phyloP scores from a whole-genome alignment of 2,329 filamentous ascomycete genomes.

The Xylaria digitata region DNA sequence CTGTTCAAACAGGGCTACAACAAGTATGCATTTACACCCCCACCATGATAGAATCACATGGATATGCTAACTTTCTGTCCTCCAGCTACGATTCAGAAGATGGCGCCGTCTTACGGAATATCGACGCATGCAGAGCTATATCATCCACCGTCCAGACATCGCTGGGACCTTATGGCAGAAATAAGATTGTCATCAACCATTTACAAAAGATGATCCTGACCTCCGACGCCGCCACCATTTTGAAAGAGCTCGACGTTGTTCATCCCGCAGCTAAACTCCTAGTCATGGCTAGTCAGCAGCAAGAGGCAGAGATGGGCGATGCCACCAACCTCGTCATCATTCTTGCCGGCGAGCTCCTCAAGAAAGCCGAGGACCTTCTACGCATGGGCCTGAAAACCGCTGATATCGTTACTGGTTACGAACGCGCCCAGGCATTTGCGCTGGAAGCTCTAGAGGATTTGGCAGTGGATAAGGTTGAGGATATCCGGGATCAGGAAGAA shows the following conservation, averaged over 20 bases:
- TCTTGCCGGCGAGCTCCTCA: slow-evolving; percentile 91
- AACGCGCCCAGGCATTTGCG: slow-evolving; percentile 91
- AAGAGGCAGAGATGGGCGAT: slow-evolving; percentile 99
- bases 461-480: slow-evolving; percentile 87
- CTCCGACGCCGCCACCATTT: slow-evolving; percentile 95
- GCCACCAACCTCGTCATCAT: slow-evolving; percentile 98
- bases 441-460: slow-evolving; percentile 88
- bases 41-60: slow-evolving; percentile 39
- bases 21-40: slow-evolving; percentile 71
- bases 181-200: slow-evolving; percentile 99
- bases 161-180: slow-evolving; percentile 94
- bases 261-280: slow-evolving; percentile 97
- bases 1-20: slow-evolving; percentile 98
- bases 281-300: slow-evolving; percentile 98
- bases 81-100: slow-evolving; percentile 97
- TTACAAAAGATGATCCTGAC: slow-evolving; percentile 99
- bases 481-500: slow-evolving; percentile 83
- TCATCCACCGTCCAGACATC: slow-evolving; percentile 96
- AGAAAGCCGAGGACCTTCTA: slow-evolving; percentile 96
- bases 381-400: slow-evolving; percentile 98
- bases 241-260: slow-evolving; percentile 96
- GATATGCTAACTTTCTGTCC: slow-evolving; percentile 50
- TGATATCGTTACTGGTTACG: slow-evolving; percentile 95
- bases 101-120: slow-evolving; percentile 97
- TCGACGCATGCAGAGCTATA: slow-evolving; percentile 97